These are phyloP conservation scores for Komagataella kurtzmanii DNA, from an alignment of 805 yeast species.

Conservation along the genomic window DNA sequence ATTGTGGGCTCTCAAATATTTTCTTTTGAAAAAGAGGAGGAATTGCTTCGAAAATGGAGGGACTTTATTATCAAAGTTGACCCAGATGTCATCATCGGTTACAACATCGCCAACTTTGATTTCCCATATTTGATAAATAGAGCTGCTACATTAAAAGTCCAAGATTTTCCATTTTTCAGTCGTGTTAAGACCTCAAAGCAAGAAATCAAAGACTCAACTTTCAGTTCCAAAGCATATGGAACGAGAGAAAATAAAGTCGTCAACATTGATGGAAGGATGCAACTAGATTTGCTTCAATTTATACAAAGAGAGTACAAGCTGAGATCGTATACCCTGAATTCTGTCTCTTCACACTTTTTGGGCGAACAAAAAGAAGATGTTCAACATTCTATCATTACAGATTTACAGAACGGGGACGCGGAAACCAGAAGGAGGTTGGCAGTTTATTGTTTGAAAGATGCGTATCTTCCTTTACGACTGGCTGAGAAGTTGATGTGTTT, in stretches of 20 bases:
- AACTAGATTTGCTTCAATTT: slow-evolving; percentile 83
- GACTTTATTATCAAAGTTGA: slow-evolving; percentile 76
- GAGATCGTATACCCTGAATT: slow-evolving; percentile 87
- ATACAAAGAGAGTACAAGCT: slow-evolving; percentile 90
- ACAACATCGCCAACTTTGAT: slow-evolving; percentile 90
- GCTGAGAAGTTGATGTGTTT: slow-evolving; percentile 91
- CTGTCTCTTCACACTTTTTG: slow-evolving; percentile 87
- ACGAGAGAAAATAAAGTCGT: slow-evolving; percentile 85
- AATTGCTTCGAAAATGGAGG: slow-evolving; percentile 77
- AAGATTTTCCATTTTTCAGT: slow-evolving; percentile 76
- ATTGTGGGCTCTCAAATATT: slow-evolving; percentile 89
- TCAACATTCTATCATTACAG: slow-evolving; percentile 92
- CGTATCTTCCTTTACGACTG: slow-evolving; percentile 78
- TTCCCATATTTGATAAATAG: slow-evolving; percentile 86
- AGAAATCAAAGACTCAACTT: slow-evolving; percentile 67
- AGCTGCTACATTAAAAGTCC: slow-evolving; percentile 56
- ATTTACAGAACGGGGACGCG: slow-evolving; percentile 79
- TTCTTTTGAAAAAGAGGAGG: slow-evolving; percentile 61
- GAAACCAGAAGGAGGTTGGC: slow-evolving; percentile 94
- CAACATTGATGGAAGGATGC: slow-evolving; percentile 93
- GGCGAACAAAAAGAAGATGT: slow-evolving; percentile 98
- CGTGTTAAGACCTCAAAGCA: slow-evolving; percentile 57
- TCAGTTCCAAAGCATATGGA: slow-evolving; percentile 93
- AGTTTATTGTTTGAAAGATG: slow-evolving; percentile 93
- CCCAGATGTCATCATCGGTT: slow-evolving; percentile 95